A percentile compares a stretch with the other conserved stretches of the same genome.
Evolutionary conservation across 2,329 filamentous ascomycete species (phyloP).

Genomic region (Aaosphaeria arxii): DNA sequence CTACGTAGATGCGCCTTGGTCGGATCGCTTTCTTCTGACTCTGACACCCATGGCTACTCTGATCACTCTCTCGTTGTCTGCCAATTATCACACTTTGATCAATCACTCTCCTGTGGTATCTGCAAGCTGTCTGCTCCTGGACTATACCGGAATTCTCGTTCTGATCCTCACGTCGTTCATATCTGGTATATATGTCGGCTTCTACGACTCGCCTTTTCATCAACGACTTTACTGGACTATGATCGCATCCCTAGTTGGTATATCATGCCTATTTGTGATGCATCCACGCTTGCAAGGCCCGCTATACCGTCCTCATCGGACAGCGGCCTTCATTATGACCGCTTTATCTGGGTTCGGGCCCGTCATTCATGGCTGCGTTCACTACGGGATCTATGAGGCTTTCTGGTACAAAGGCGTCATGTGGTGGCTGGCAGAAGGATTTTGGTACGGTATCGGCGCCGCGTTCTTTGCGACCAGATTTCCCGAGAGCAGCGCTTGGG

Average conservation of each 20-base stretch:
- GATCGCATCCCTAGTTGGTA: constrained; percentile 27
- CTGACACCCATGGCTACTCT: constrained; percentile 34
- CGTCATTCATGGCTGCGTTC: constrained; percentile 13
- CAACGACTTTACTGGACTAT: constrained; percentile 41
- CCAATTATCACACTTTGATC: constrained; percentile 75
- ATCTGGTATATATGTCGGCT: constrained; percentile 64
- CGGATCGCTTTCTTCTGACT: constrained; percentile 27
- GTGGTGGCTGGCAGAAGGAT: constrained; percentile 19
- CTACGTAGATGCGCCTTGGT: constrained; percentile 17
- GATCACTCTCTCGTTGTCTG: constrained; percentile 38
- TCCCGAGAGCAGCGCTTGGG: constrained; percentile 12
- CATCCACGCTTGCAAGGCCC: constrained; percentile 31
- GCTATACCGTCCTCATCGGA: constrained; percentile 15
- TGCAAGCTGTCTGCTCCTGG: constrained; percentile 81
- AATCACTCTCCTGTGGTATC: constrained; percentile 80
- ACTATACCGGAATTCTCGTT: constrained; percentile 87
- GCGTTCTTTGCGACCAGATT: constrained; percentile 14
- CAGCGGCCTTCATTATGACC: constrained; percentile 16
- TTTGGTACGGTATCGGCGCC: constrained; percentile 17
- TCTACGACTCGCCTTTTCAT: constrained; percentile 37
- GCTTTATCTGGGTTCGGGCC: constrained; percentile 16
- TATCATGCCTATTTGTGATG: constrained; percentile 32
- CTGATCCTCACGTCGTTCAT: constrained; percentile 87
- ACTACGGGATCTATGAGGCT: constrained; percentile 10
- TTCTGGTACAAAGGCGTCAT: constrained; percentile 12